These are phyloP conservation scores for Penicilliopsis zonata DNA, from an alignment of 495 filamentous ascomycete genomes.

Conservation along the genomic window DNA sequence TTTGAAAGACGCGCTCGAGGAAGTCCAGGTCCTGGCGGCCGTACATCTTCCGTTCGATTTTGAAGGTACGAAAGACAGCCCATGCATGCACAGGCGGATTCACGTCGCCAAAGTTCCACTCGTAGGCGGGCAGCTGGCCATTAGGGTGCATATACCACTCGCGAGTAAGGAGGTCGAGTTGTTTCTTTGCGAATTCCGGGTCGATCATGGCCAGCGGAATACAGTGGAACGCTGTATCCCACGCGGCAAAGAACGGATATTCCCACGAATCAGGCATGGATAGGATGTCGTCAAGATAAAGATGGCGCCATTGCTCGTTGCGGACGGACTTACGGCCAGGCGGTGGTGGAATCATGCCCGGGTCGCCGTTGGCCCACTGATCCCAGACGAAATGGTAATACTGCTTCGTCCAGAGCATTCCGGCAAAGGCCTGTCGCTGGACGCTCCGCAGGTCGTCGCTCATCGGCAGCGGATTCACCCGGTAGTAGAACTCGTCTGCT, in stretches of 20 bases:
- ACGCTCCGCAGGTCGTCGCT: constrained; percentile 89
- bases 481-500: constrained; percentile 91
- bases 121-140: constrained; percentile 81
- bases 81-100: constrained; percentile 96
- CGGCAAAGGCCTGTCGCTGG: constrained; percentile 83
- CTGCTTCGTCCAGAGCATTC: constrained; percentile 98
- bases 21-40: constrained; percentile 91
- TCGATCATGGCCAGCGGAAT: constrained; percentile 95
- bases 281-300: constrained; percentile 85
- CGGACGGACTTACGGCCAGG: constrained; percentile 67
- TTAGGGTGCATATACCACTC: constrained; percentile 99
- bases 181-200: constrained; percentile 94
- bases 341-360: constrained; percentile 68
- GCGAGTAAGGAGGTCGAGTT: constrained; percentile 85
- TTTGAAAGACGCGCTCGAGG: constrained; percentile 92
- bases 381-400: constrained; percentile 96
- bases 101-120: constrained; percentile 97
- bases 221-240: constrained; percentile 95
- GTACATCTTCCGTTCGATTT: constrained; percentile 96
- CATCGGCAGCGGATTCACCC: constrained; percentile 89
- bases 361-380: constrained; percentile 82
- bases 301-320: constrained; percentile 84
- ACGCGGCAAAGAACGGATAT: constrained; percentile 96
- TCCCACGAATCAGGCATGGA: constrained; percentile 99
- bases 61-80: constrained; percentile 90